Percentiles rank a stretch among this genome's conserved stretches.
Conservation (phyloP, 352 stramenopile species). For the Phytophthora megakarya region DNA sequence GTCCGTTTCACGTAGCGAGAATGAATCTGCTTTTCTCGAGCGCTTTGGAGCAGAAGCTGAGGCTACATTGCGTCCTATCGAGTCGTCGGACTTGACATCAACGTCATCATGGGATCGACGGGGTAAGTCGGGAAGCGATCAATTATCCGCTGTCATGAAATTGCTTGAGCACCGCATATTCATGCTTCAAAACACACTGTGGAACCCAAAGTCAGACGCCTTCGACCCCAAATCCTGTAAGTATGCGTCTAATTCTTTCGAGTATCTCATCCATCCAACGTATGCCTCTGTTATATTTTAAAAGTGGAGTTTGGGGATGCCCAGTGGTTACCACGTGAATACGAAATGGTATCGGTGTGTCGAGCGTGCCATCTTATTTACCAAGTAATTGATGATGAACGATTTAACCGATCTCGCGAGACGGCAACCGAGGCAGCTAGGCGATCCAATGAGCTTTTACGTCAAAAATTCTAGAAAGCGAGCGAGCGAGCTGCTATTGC, state of each 20-base stretch:
- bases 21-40: constrained; percentile 61
- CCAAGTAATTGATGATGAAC: constrained; percentile 51
- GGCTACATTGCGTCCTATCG: constrained; percentile 32
- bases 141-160: constrained; percentile 23
- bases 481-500: constrained; percentile 29
- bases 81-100: constrained; percentile 11
- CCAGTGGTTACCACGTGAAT: constrained; percentile 48
- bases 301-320: constrained; percentile 57
- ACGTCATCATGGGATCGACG: constrained; percentile 12
- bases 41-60: constrained; percentile 62
- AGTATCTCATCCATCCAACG: background rate
- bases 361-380: constrained; percentile 55
- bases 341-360: constrained; percentile 57
- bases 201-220: constrained; percentile 66
- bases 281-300: constrained; percentile 1
- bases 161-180: constrained; percentile 68
- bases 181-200: constrained; percentile 73
- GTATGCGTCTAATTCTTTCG: constrained; percentile 7
- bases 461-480: constrained; percentile 40
- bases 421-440: constrained; percentile 38
- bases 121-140: constrained; percentile 1
- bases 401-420: constrained; percentile 46
- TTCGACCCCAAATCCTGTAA: constrained; percentile 59
- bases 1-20: constrained; percentile 63
- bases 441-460: constrained; percentile 33